Evolutionary conservation across 768 basidiomycete genomes (phyloP).

Genomic region (Suillus occidentalis): DNA sequence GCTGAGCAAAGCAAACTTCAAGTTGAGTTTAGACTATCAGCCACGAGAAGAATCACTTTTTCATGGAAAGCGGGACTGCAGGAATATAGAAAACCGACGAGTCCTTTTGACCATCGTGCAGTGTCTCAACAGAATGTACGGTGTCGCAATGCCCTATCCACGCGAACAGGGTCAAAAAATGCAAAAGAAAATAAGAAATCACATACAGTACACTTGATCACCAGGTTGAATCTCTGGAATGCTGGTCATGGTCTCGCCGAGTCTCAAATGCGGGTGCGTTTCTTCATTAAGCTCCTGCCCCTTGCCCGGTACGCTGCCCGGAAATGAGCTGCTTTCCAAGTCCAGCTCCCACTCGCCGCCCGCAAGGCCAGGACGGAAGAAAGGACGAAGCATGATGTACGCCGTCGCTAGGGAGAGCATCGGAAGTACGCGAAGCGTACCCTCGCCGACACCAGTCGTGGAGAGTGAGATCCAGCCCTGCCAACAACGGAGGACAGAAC

Average conservation of each 20-base stretch:
- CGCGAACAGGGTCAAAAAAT: not conserved
- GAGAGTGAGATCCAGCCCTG: conserved; percentile 59
- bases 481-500: conserved; percentile 57
- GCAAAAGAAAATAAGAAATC: not conserved
- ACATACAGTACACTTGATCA: conserved; percentile 60
- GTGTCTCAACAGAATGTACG: conserved; percentile 54
- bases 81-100: conserved; percentile 61
- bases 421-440: conserved; percentile 64
- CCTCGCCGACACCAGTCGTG: conserved; percentile 55
- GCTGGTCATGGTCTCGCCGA: conserved; percentile 56
- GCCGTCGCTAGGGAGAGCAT: conserved; percentile 54
- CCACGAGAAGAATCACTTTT: conserved; percentile 40
- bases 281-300: conserved; percentile 53
- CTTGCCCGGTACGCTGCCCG: conserved; percentile 53
- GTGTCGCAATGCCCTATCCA: conserved; percentile 52
- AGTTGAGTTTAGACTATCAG: not conserved
- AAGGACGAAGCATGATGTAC: conserved; percentile 64
- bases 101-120: conserved; percentile 46
- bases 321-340: conserved; percentile 50
- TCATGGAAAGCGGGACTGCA: conserved; percentile 48
- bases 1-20: conserved; percentile 25
- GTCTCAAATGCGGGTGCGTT: conserved; percentile 63
- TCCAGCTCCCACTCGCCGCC: conserved; percentile 57
- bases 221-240: conserved; percentile 61
- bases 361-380: conserved; percentile 48